Evolutionary conservation across 441 rosid species (phyloP), one percentile per base, ranked within the genome.

Genomic region (Bruguiera hainesii): DNA sequence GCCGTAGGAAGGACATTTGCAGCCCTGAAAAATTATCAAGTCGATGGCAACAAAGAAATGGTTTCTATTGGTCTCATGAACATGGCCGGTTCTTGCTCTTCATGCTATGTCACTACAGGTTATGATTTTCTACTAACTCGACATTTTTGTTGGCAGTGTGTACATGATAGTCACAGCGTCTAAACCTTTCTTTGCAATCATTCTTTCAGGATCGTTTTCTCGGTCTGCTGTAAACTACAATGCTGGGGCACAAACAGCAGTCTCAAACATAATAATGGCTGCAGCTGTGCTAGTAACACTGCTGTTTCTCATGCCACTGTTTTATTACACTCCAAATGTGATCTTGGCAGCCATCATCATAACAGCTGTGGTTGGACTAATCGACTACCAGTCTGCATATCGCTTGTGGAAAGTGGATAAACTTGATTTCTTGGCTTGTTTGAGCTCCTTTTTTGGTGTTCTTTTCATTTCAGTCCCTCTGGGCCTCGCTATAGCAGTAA

Each of bases 1-100:
- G 98, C 98, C 18, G 98, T 92, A 15, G 99, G 99, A 67, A 92
- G 98, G 71, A 95, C 98, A 20, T 92, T 95, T 83, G 98, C 99
- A 37, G 62, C 95, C 25, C 69, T 95, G 55, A 85, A 82, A 68
- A 90, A 87, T 75, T 90, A 95, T 72, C 98, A 89, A 80, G 95
- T 95, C 42, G 97, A 92, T 70, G 99, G 98, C 11, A 95, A 95
- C 86, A 89, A 95, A 77, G 99, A 95, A 84, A 95, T 95, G 99
- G 83, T 95, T 86, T 97, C 98, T 30, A 86, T 90, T 10, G 99
- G 99, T 53, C 42, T 90, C 60, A 95, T 95, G 99, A 95, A 95
- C 86, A 88, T 95, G 79, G 93, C 83, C 48, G 98, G 99, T 71
- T 92, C 95, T 37, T 92, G 90, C 73, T 79, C 93, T 72, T 95